Base-by-base conservation (phyloP, 2,329 filamentous ascomycete genomes). In the Drechslerella dactyloides region DNA sequence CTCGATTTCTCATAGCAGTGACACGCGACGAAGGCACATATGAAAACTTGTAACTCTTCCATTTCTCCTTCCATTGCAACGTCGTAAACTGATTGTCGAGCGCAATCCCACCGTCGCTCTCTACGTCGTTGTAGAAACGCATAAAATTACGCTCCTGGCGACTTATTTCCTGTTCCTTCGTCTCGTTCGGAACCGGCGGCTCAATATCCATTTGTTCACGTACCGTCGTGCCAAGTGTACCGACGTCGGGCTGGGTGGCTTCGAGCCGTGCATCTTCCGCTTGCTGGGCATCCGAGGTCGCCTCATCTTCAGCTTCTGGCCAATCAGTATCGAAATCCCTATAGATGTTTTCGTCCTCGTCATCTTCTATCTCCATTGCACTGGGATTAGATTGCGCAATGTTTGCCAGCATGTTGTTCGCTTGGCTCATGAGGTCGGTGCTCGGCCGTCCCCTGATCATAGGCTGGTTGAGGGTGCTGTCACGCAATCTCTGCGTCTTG, bases 111-210 rank as follows among this genome's bases (percentile, higher is more conserved):
- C 57, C 51, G 48, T 69, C 57, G 3, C 13, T 37, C 24, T 69
- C 65, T 2, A 62, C 50, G 44, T 69, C 65, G 17, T 53, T 52
- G 24, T 62, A 46, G 46, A 69, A 69, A 13, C 65, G 55, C 19
- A 69, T 11, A 37, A 69, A 69, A 24, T 69, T 69, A 19, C 65
- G 44, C 21, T 69, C 65, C 23, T 69, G 65, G 6, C 65, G 40
- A 33, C 65, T 48, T 2, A 57, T 69, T n/a, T 62, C 52, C n/a
- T 69, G 51, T 10, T 60, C 19, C 21, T 46, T 55, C 4, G 57
- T 62, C 33, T 69, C 65, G 19, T 52, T 52, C 2, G 33, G 35
- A 17, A 58, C 57, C 7, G 65, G 65, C 42, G 65, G 57, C 30
- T 69, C 65, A 19, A 69, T 46, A 17, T 62, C 52, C 57, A 69